These are phyloP conservation scores for Plasmodium fragile DNA, from an alignment of 169 alveolate species.

Conservation along the genomic window DNA sequence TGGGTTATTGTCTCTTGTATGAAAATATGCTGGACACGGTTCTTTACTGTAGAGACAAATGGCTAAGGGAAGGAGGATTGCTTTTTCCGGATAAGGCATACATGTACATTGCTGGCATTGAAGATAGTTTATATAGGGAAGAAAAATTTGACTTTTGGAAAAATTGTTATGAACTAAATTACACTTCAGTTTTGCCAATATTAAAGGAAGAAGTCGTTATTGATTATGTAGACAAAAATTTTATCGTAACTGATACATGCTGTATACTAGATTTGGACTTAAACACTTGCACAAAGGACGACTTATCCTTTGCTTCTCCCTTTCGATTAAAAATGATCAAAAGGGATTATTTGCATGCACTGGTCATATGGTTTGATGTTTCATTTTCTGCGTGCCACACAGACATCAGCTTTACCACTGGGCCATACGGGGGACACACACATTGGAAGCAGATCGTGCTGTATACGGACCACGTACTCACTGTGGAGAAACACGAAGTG, in stretches of 20 bases:
- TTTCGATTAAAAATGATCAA: conserved; percentile 83
- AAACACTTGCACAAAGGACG: conserved; percentile 91
- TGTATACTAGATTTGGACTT: conserved; percentile 93
- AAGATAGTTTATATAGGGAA: conserved; percentile 96
- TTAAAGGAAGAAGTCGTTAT: conserved; percentile 96
- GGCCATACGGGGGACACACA: conserved; percentile 89
- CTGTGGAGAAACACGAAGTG: conserved; percentile 75
- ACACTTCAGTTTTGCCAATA: conserved; percentile 91
- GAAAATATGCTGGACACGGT: conserved; percentile 98
- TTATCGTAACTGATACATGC: conserved; percentile 89
- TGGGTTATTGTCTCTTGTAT: conserved; percentile 98
- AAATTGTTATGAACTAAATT: conserved; percentile 96
- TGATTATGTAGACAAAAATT: conserved; percentile 92
- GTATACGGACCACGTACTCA: conserved; percentile 88
- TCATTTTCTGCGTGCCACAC: conserved; percentile 91
- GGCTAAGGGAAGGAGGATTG: conserved; percentile 95
- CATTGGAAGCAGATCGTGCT: conserved; percentile 96
- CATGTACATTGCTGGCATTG: conserved; percentile 96
- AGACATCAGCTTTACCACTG: conserved; percentile 91
- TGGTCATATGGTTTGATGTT: conserved; percentile 95
- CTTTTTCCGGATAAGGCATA: conserved; percentile 97
- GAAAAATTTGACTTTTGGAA: conserved; percentile 96
- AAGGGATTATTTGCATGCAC: conserved; percentile 92
- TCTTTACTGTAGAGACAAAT: conserved; percentile 97
- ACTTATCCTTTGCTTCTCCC: conserved; percentile 93